Base-by-base conservation (phyloP, 805 yeast species). In the Candida parachauliodes region DNA sequence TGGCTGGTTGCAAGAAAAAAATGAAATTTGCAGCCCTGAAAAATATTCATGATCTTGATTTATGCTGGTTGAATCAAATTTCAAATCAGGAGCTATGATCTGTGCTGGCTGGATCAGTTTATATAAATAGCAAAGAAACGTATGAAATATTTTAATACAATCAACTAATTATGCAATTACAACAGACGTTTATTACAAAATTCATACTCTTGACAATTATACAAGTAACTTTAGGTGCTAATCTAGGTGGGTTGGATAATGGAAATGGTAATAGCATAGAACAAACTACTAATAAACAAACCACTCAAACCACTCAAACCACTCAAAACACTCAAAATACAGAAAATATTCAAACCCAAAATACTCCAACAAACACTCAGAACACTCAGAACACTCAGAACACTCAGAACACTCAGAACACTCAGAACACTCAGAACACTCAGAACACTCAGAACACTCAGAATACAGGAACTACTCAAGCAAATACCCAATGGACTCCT, bases 1-100 rank as follows among this genome's bases (percentile, higher is more conserved):
- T 54, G 33, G 51, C 62, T 24, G 49, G 59, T 23, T 37, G 35
- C 46, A 54, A 12, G 50, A 48, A 41, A 54, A 58, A 43, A 51
- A 50, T 28, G 52, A 55, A 15, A 46, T 57, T 20, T 42, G 53
- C 18, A 52, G 52, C 25, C 17, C 10, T 30, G n/a, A 18, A 5
- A 15, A n/a, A 15, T 11, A 21, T 15, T 15, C 4, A 16, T 12
- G 5, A 8, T 17, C 6, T 18, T 33, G 31, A 34, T 26, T 26
- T 18, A 19, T 34, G 37, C 31, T 34, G 37, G 37, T 26, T 26
- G 31, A 23, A n/a, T 3, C 18, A 10, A 25, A 25, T 19, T 17
- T 23, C 23, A 19, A 19, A 3, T 17, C 5, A n/a, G n/a, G n/a
- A n/a, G n/a, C 17, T 6, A 9, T 33, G 36, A 33, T 33, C 36